Evolutionary conservation across 2,329 filamentous ascomycete genomes (phyloP), one percentile per base, ranked within the genome.

Genomic region (Microsporum audouinii): DNA sequence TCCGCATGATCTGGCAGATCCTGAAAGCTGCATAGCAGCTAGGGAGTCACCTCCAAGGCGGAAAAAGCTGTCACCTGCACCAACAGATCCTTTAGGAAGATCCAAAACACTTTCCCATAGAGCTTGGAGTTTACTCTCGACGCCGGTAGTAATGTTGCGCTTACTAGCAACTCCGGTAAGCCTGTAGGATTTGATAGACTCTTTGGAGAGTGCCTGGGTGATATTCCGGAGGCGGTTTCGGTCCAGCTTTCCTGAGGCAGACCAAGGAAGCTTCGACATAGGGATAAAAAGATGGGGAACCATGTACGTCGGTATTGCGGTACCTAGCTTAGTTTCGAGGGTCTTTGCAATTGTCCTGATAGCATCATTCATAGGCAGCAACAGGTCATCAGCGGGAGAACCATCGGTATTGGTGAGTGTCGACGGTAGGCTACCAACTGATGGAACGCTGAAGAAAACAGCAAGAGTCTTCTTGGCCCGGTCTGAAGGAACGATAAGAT

Each of bases 211-310:
- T 47, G 61, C 57, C 41, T 66, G 62, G 31, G 63, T 69, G 5
- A 73, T 67, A 39, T 68, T 65, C 39, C 71, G 66, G 10, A 75
- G 62, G 27, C 59, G 58, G 41, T 63, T 63, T 45, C 73, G 68
- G 59, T 75, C 71, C 2, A 72, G 65, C 62, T 75, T 75, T 2
- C 71, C 73, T 17, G 72, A 73, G 6, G 71, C 72, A 2, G 71
- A 71, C 68, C 72, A 70, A 5, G 73, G 73, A 68, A 76, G 72
- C 31, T 62, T 68, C 2, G 67, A 68, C 17, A 76, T 65, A 0
- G 71, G 72, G 58, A 76, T 67, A 61, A 71, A 75, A 57, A 71
- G 64, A 1, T 69, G 66, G 2, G 74, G 74, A 10, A 75, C 68
- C 65, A 75, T 75, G 64, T 75, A 75, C 5, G 67, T 65, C 3